Evolutionary conservation across 768 basidiomycete species (phyloP), one percentile per base, ranked within the genome.

Genomic region (Suillus plorans): DNA sequence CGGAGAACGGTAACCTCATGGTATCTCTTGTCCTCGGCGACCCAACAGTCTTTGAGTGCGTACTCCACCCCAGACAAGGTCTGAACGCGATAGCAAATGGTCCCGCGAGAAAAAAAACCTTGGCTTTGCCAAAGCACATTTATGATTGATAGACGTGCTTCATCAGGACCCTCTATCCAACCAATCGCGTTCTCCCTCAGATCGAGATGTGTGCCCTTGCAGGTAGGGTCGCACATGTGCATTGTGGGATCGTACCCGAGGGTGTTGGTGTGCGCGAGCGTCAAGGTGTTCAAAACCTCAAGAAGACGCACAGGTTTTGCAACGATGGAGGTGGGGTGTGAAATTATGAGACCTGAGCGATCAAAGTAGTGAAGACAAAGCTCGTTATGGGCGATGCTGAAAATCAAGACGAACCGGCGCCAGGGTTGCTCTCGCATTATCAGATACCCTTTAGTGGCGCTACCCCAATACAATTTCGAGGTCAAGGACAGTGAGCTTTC

Each of bases 11-110:
- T 41, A 1, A 44, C 31, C 59, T 60, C 41, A 2, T 60, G 59
- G 20, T 36, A 3, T 60, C 12, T 41, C 39, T 8, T 39, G 4
- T 41, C 59, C 37, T 60, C 14, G 2, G 59, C 7, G 14, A 41
- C 22, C 59, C 59, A 60, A 44, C 44, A 60, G 41, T 60, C 59
- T 41, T 60, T 60, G 37, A 60, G 59, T 18, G 44, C 22, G 10
- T n/a, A 41, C 28, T 60, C 59, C 18, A 1, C 2, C 39, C 25
- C 37, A 44, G 5, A 12, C 14, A 5, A 36, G 34, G 56, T 36
- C 39, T 44, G 59, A 20, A 60, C 1, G 14, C 20, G n/a, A 41
- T 60, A 60, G 9, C 59, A 44, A 22, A 60, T 2, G 2, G 41
- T 60, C 7, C 59, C 59, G 5, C 5, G 41, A 39, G 39, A 39